Base-by-base conservation (phyloP, 192 early-diverging fungal genomes). In the Rhizophagus clarus region DNA sequence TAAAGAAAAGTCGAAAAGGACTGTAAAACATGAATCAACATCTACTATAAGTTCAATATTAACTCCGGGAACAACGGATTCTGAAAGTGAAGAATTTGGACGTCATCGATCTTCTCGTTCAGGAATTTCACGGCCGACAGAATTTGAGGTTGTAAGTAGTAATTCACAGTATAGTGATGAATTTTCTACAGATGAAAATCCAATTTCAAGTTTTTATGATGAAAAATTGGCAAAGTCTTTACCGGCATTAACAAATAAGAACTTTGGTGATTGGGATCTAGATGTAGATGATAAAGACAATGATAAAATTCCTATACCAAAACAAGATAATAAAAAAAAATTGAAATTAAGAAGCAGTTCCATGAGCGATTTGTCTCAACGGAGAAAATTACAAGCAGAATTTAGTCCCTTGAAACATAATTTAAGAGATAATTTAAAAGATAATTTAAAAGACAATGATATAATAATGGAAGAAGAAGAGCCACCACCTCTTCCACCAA, bases 31-130 rank as follows among this genome's bases (percentile, higher is more conserved):
- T 22, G 51, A 22, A 2, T 70, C 68, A 37, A 12, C 31, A 10
- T 70, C 68, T 37, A 37, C 68, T 42, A n/a, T 70, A 37, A 37
- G 37, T n/a, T 70, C 68, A 24, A 70, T 37, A 70, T 37, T 70
- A 37, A 70, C 68, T 70, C 68, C 68, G 0, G 68, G 68, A 42
- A 70, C 68, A 40, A 70, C 68, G 2, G 68, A 70, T 70, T 70
- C 68, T 5, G 51, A 56, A 22, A 22, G 51, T 22, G 51, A 56
- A 56, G 68, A 70, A 70, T 70, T 37, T 20, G 37, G 31, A 22
- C 37, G 37, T n/a, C 22, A n/a, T 24, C 20, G 31, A 15, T 10
- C 32, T 37, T 22, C 15, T 37, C 20, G 32, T 37, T 37, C 34
- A 37, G 40, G 32, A 34, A 34, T 31, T 37, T 31, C 20, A 70